A percentile compares a stretch with the other conserved stretches of the same genome.
These are phyloP conservation scores for Claviceps arundinis DNA, from an alignment of 2,329 filamentous ascomycete species.

Conservation along the genomic window DNA sequence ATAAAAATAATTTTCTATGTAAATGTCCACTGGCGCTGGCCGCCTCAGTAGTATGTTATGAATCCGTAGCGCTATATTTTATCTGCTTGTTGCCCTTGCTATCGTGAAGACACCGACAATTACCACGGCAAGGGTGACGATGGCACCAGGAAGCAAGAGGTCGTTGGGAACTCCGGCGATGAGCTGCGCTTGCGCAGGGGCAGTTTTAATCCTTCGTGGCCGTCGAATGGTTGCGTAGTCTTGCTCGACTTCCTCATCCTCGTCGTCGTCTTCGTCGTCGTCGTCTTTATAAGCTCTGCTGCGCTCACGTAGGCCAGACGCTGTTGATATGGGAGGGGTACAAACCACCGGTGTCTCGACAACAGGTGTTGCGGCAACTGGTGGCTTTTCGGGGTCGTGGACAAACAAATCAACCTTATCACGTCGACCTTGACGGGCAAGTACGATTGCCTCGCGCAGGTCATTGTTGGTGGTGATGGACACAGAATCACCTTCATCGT, in stretches of 20 bases:
- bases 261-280: slow-evolving; percentile 38
- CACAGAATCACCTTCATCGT: slow-evolving; percentile 92
- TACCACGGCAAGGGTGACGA: slow-evolving; percentile 87
- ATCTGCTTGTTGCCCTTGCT: slow-evolving; percentile 50
- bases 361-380: slow-evolving; percentile 49
- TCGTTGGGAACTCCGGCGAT: slow-evolving; percentile 92
- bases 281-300: slow-evolving; percentile 35
- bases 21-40: slow-evolving; percentile 22
- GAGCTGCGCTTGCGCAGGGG: slow-evolving; percentile 54
- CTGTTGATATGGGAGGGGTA: slow-evolving; percentile 36
- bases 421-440: slow-evolving; percentile 61
- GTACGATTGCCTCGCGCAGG: slow-evolving; percentile 73
- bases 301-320: slow-evolving; percentile 35
- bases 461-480: slow-evolving; percentile 95
- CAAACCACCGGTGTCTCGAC: slow-evolving; percentile 26
- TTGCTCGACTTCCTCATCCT: slow-evolving; percentile 40
- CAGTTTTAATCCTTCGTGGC: slow-evolving; percentile 25
- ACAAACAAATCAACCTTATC: slow-evolving; percentile 98
- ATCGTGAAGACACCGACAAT: slow-evolving; percentile 90
- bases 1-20: slow-evolving; percentile 10
- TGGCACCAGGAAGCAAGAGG: slow-evolving; percentile 79
- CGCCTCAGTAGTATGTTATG: slow-evolving; percentile 19
- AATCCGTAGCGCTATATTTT: slow-evolving; percentile 13
- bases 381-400: slow-evolving; percentile 83
- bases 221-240: slow-evolving; percentile 33